Conservation (phyloP, 345 rosid species). For the Erodium maritimum region DNA sequence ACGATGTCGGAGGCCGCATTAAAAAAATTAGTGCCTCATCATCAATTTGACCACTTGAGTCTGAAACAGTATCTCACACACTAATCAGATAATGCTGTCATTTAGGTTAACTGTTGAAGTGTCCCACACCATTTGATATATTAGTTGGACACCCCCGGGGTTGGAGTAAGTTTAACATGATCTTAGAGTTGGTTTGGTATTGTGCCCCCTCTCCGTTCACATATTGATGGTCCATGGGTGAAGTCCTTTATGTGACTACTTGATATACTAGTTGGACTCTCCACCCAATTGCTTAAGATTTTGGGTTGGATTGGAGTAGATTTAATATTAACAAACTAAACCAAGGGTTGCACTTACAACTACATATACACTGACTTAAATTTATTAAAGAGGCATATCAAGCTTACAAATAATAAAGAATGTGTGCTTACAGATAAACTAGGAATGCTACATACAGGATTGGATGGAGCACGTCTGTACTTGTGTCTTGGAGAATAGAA, state of each 20-base stretch:
- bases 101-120: too few species aligned
- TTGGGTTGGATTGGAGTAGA: too few species aligned
- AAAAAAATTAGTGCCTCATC: neutral
- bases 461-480: constrained; percentile 45
- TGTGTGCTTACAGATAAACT: constrained; percentile 48
- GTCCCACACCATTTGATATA: neutral
- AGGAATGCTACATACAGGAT: constrained; percentile 37
- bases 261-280: too few species aligned
- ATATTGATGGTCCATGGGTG: too few species aligned
- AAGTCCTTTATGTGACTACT: too few species aligned
- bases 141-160: too few species aligned
- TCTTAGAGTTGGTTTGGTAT: too few species aligned
- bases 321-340: too few species aligned
- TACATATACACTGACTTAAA: neutral
- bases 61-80: neutral
- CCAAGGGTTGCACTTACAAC: neutral
- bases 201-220: too few species aligned
- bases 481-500: constrained; percentile 91
- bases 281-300: too few species aligned
- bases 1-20: neutral
- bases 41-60: neutral
- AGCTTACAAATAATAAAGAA: constrained; percentile 5
- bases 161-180: too few species aligned
- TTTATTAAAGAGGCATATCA: neutral
- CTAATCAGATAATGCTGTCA: neutral